Conservation (phyloP, 805 yeast species). For the Candida sakaeoensis region DNA sequence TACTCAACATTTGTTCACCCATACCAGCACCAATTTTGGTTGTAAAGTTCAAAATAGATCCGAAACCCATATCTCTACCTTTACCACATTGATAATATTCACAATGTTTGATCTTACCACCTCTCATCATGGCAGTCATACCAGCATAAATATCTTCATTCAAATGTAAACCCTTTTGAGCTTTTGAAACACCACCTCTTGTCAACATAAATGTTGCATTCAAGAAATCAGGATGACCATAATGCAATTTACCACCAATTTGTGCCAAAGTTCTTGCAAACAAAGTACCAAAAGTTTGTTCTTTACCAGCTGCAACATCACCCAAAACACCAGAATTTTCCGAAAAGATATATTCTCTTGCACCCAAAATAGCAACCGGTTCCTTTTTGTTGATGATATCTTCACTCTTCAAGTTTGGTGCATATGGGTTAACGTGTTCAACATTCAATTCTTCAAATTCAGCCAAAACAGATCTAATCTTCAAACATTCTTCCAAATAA, state of each 20-base stretch:
- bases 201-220: conserved; percentile 76
- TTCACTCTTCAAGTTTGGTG: conserved; percentile 62
- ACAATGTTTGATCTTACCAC: conserved; percentile 81
- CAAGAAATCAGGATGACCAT: conserved; percentile 84
- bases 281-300: conserved; percentile 82
- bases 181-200: conserved; percentile 83
- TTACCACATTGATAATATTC: conserved; percentile 85
- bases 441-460: conserved; percentile 63
- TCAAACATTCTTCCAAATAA: conserved; percentile 76
- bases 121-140: conserved; percentile 72
- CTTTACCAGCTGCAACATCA: conserved; percentile 85
- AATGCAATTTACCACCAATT: conserved; percentile 79
- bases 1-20: conserved; percentile 83
- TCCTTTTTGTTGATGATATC: conserved; percentile 40
- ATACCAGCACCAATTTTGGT: conserved; percentile 87
- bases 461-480: conserved; percentile 67
- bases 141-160: conserved; percentile 88
- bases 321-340: conserved; percentile 81
- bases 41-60: conserved; percentile 76
- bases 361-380: conserved; percentile 82
- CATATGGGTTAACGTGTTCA: conserved; percentile 78
- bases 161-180: conserved; percentile 77
- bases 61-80: conserved; percentile 82
- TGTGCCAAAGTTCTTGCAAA: conserved; percentile 80
- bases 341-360: conserved; percentile 79